These are phyloP conservation scores for Castanospermum australe DNA, from an alignment of 306 rosid genomes.

Conservation along the genomic window DNA sequence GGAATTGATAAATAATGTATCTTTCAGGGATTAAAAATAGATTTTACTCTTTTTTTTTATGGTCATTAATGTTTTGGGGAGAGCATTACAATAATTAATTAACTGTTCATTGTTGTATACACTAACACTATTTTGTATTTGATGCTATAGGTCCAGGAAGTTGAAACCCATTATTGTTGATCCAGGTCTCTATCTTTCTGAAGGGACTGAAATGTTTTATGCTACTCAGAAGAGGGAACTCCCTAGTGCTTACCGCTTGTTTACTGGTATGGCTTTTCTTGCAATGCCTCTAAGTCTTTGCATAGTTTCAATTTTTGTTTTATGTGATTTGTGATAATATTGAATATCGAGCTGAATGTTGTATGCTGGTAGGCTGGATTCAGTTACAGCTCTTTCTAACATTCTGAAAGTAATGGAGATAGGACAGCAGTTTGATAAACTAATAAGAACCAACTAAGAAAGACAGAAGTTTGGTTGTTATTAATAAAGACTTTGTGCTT, in stretches of 20 bases:
- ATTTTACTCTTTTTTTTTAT: not conserved
- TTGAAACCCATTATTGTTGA: constrained; percentile 85
- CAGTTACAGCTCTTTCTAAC: not conserved
- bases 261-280: constrained; percentile 58
- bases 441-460: not conserved
- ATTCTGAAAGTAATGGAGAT: not conserved
- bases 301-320: not conserved
- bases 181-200: constrained; percentile 91
- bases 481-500: not conserved
- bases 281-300: not conserved
- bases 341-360: not conserved
- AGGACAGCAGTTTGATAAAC: not conserved
- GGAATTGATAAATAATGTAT: too few species aligned
- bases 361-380: not conserved
- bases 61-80: not conserved
- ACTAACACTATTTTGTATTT: constrained; percentile 4
- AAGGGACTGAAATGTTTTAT: constrained; percentile 81
- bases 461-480: not conserved
- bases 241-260: constrained; percentile 78
- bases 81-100: not conserved
- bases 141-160: constrained; percentile 58
- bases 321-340: not conserved
- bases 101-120: not conserved
- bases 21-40: too few species aligned
- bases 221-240: constrained; percentile 88